Base-by-base conservation (phyloP, 78 protist genomes). In the Speleostelium caveatum region DNA sequence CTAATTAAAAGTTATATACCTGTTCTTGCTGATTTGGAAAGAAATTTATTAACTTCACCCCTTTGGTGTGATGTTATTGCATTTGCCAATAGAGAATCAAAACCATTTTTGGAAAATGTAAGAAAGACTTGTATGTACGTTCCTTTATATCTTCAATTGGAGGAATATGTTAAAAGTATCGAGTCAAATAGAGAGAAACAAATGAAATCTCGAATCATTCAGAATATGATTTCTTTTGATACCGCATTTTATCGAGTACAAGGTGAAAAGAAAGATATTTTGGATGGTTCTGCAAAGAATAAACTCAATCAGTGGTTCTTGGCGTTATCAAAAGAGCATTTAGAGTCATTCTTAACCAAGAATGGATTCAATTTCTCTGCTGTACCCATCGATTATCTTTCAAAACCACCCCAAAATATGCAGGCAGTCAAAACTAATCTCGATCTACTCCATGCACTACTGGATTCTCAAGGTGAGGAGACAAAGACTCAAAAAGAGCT, bases 81-180 rank as follows among this genome's bases (percentile, higher is more conserved):
- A 53, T 21, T 69, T 26, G 77, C 91, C 30, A 56, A 51, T 22
- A 45, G 32, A 42, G 91, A 83, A 12, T 26, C 79, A 5, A 83
- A 83, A 45, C 79, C 91, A 56, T 83, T 83, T 49, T 41, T 83
- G 21, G 91, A 83, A 42, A 56, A 42, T 39, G 73, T 55, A 5
- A 53, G 91, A 36, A 83, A 83, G 67, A 83, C 91, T 22, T 83
- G 91, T 58, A 63, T 83, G 42, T 83, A 83, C 36, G 69, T 83
- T 12, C 91, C 91, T 28, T 22, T 83, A 6, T 58, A 68, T 36
- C 21, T 51, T 3, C 75, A 83, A 45, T 26, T 83, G 71, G 91
- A 83, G 26, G 91, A 83, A 42, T 35, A 26, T 16, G 79, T 69
- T 35, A 67, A 69, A 32, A 67, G 42, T 38, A 83, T 83, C 21